Percentiles rank a stretch among this genome's conserved stretches.
phyloP scores from a whole-genome alignment of 1,284 basidiomycete species.

The Gymnopus androsaceus region DNA sequence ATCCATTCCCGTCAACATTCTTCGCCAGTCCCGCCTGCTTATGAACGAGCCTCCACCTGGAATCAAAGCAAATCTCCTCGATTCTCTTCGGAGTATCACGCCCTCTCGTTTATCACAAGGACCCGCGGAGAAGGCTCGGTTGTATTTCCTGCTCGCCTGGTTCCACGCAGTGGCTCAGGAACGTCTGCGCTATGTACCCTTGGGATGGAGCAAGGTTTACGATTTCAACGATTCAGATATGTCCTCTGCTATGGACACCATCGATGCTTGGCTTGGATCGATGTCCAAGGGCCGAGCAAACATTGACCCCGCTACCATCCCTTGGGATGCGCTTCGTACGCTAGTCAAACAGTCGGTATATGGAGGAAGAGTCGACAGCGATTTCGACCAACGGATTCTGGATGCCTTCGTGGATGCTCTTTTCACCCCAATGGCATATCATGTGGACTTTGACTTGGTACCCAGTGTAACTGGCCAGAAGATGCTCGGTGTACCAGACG shows the following conservation, averaged over 20 bases:
- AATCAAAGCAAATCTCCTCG: slow-evolving; percentile 91
- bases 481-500: slow-evolving; percentile 80
- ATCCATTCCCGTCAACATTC: slow-evolving; percentile 91
- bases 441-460: slow-evolving; percentile 88
- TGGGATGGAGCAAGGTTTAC: slow-evolving; percentile 95
- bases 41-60: slow-evolving; percentile 98
- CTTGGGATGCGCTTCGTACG: slow-evolving; percentile 89
- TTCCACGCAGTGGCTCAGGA: slow-evolving; percentile 97
- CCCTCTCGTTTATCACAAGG: slow-evolving; percentile 74
- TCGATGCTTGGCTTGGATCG: slow-evolving; percentile 84
- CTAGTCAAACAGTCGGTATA: slow-evolving; percentile 95
- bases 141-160: slow-evolving; percentile 97
- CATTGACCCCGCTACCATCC: slow-evolving; percentile 86
- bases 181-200: slow-evolving; percentile 89
- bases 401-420: slow-evolving; percentile 90
- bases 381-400: slow-evolving; percentile 89
- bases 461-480: slow-evolving; percentile 60
- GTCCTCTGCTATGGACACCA: slow-evolving; percentile 88
- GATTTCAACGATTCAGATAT: slow-evolving; percentile 99
- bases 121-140: slow-evolving; percentile 85
- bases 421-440: slow-evolving; percentile 87
- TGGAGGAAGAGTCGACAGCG: slow-evolving; percentile 90
- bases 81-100: slow-evolving; percentile 82
- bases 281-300: slow-evolving; percentile 87
- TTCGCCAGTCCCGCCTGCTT: slow-evolving; percentile 90